Evolutionary conservation across 495 filamentous ascomycete species (phyloP), one percentile per base, ranked within the genome.

Genomic region (Penicillium salamii): DNA sequence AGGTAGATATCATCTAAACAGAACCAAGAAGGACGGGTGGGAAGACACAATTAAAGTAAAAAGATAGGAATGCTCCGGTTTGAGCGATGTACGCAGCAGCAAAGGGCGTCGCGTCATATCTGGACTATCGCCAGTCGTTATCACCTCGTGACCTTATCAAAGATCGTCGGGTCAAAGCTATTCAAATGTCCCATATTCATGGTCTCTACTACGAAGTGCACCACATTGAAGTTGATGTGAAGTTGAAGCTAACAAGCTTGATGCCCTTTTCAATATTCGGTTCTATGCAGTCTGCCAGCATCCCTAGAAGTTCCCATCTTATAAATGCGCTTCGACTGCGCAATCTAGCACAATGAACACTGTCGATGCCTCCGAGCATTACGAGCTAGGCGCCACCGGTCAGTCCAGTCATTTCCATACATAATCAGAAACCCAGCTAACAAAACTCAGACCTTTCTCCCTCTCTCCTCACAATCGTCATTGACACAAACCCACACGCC

Each of bases 401-500:
- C 34, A 12, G 52, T 63, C 9, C 5, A n/a, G n/a, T 26, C 12
- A 11, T 28, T 19, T 42, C 39, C 7, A 9, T 37, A 24, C 39
- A 32, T 1, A 9, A 29, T 14, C 21, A 17, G n/a, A 13, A 24
- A 24, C 11, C 28, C 44, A 45, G 50, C 9, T 12, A 53, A n/a
- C 23, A 5, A 13, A 34, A 2, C 1, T 1, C 36, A 87, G 86
- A 82, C 47, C 83, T 85, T 39, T 72, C 88, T 3, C 90, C 95
- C 1, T 96, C 93, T 23, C 84, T 98, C 33, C 81, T 95, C 42
- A 87, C 89, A 50, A 84, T 98, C 61, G 80, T 98, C 67, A 78
- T 98, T 73, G 93, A 98, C 72, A 96, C 93, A 34, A 97, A 97
- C 63, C 95, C 93, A 1, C 88, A 87, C 57, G 90, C 93, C 63